phyloP scores from a whole-genome alignment of 257 asterid genomes.

The Forsythia viridissima region DNA sequence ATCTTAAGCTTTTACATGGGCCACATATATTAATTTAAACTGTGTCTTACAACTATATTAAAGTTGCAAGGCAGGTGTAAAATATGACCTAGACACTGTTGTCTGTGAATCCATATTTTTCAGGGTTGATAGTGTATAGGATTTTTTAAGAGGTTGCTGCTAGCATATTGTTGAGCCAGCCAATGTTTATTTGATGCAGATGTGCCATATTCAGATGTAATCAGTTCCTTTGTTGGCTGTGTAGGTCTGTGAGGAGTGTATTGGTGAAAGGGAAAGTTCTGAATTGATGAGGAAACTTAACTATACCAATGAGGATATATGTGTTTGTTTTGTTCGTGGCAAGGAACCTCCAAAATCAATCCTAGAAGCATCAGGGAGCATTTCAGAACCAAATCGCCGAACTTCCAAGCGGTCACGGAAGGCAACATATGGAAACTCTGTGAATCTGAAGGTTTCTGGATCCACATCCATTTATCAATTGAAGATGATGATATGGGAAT shows the following conservation, averaged over 20 bases:
- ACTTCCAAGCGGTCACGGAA: constrained; percentile 91
- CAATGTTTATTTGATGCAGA: constrained; percentile 12
- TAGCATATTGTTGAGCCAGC: constrained; percentile 7
- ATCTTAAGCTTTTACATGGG: not conserved
- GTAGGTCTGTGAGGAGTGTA: constrained; percentile 95
- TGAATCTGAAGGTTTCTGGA: constrained; percentile 79
- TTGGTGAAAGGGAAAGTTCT: constrained; percentile 87
- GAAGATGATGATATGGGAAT: constrained; percentile 99
- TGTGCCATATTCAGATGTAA: constrained; percentile 14
- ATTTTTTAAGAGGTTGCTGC: constrained; percentile 4
- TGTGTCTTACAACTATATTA: not conserved
- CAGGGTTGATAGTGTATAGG: not conserved
- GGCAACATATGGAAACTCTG: constrained; percentile 79
- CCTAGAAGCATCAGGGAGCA: constrained; percentile 75
- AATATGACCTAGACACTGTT: not conserved
- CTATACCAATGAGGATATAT: constrained; percentile 83
- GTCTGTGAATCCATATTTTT: not conserved
- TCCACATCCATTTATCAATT: constrained; percentile 87
- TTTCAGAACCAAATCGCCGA: constrained; percentile 74
- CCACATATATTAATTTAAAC: not conserved
- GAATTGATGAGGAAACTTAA: constrained; percentile 85
- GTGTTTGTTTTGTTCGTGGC: constrained; percentile 77
- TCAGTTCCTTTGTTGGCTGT: constrained; percentile 20
- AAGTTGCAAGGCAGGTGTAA: not conserved
- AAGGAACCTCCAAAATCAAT: constrained; percentile 96